Conservation (phyloP, 352 stramenopile species). For the Halophytophthora polymorphica region DNA sequence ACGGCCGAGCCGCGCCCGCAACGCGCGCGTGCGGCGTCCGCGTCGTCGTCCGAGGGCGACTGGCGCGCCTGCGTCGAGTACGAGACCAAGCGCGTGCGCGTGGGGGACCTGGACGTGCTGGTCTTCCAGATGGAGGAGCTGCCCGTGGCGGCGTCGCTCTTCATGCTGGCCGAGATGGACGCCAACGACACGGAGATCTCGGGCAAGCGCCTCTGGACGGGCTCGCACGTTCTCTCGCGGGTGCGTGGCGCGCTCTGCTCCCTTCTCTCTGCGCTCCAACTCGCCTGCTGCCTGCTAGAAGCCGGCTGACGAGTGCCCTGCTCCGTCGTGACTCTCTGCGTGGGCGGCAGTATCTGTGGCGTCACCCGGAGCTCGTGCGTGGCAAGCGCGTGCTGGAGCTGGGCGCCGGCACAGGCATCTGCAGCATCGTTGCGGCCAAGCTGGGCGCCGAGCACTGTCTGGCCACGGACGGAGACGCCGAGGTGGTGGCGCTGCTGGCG, state of each 20-base stretch:
- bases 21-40: conserved; percentile 10
- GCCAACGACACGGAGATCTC: conserved; percentile 70
- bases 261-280: too few species aligned
- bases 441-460: conserved; percentile 44
- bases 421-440: conserved; percentile 61
- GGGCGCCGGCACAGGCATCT: conserved; percentile 67
- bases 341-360: conserved; percentile 37
- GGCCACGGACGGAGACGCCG: conserved; percentile 65
- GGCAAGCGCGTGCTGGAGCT: conserved; percentile 62
- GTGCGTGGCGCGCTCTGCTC: conserved; percentile 11
- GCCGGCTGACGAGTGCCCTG: too few species aligned
- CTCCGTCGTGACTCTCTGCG: too few species aligned
- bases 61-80: conserved; percentile 57
- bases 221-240: conserved; percentile 56
- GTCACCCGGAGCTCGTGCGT: conserved; percentile 37
- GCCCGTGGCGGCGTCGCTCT: conserved; percentile 45
- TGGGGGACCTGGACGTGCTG: conserved; percentile 40
- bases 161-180: conserved; percentile 63
- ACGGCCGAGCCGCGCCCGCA: conserved; percentile 5
- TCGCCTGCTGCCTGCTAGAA: too few species aligned
- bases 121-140: conserved; percentile 66
- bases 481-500: conserved; percentile 45
- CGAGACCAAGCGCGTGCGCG: conserved; percentile 41
- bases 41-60: conserved; percentile 33
- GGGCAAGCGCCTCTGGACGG: conserved; percentile 73